Evolutionary conservation across 129 eudicot genomes (phyloP), one percentile per base, ranked within the genome.

Genomic region (Pittosporum tobira): DNA sequence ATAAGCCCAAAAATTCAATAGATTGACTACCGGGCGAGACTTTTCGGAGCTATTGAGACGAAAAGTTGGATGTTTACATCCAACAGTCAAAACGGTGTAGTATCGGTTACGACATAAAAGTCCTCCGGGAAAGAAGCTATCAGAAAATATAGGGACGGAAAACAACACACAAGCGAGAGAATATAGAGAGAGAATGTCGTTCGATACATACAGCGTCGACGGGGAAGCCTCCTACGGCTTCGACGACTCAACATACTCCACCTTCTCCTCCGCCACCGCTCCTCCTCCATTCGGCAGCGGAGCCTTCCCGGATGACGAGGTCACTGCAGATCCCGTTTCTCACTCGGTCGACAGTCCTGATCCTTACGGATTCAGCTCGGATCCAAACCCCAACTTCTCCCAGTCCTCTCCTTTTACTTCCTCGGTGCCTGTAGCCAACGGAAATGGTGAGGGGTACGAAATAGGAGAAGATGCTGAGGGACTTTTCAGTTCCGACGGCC

Each of bases 401-500:
- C 69, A 67, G 21, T 27, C 79, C 52, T 59, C 81, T n/a, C 84
- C 85, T 22, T 80, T 77, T 14, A 77, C 58, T 5, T 65, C 90
- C 0, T 64, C 84, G 53, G 54, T 81, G 31, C 94, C 94, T 69
- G 66, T 80, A 42, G 72, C 90, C 0, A 91, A 87, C 62, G 99
- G 99, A 1, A 77, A 76, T 18, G 93, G 73, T n/a, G 75, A 72
- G 50, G 63, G 76, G 6, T 91, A 76, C 43, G 83, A 70, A 54
- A 37, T 70, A 3, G 83, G 56, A 28, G 77, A 48, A 5, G 88
- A 80, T 51, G 57, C 79, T 5, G 98, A 86, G 8, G 95, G 90
- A 36, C 36, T 86, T 4, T 91, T 91, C 63, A 69, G 67, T 60
- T 76, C 87, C 16, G 99, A 87, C 69, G 99, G 99, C 11, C 94